Evolutionary conservation across 192 early-diverging fungal species (phyloP).

Genomic region (Entomortierella parvispora): DNA sequence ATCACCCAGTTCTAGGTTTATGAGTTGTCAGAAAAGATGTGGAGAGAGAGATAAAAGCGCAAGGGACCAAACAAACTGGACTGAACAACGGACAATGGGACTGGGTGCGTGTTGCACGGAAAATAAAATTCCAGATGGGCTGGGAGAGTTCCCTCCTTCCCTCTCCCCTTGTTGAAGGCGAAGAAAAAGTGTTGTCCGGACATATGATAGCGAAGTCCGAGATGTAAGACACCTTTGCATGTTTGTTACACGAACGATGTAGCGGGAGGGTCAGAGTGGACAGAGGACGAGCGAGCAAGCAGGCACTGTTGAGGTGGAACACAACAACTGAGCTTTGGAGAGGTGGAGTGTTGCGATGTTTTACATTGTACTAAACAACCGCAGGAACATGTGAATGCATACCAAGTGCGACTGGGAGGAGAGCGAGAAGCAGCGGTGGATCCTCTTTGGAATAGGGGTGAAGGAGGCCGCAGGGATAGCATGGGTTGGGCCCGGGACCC

Average conservation of each 20-base stretch:
- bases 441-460: background rate
- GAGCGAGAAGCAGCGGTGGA: background rate
- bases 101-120: no score
- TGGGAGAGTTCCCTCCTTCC: no score
- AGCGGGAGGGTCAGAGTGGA: no score
- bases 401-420: background rate
- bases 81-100: no score
- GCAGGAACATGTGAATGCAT: constrained; percentile 29
- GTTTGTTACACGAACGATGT: constrained; percentile 18
- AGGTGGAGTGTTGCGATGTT: no score
- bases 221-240: background rate
- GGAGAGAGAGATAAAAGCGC: no score
- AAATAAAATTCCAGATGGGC: background rate
- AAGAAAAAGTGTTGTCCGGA: background rate
- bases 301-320: constrained; percentile 5
- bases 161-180: background rate
- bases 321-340: no score
- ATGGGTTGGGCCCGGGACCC: no score
- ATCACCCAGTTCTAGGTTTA: no score
- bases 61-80: no score
- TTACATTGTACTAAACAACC: background rate
- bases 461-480: background rate
- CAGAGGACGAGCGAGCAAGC: background rate
- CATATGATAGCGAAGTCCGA: constrained; percentile 19
- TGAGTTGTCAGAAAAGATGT: no score